phyloP scores from a whole-genome alignment of 2,329 filamentous ascomycete genomes.

The Neoascochyta sp. region DNA sequence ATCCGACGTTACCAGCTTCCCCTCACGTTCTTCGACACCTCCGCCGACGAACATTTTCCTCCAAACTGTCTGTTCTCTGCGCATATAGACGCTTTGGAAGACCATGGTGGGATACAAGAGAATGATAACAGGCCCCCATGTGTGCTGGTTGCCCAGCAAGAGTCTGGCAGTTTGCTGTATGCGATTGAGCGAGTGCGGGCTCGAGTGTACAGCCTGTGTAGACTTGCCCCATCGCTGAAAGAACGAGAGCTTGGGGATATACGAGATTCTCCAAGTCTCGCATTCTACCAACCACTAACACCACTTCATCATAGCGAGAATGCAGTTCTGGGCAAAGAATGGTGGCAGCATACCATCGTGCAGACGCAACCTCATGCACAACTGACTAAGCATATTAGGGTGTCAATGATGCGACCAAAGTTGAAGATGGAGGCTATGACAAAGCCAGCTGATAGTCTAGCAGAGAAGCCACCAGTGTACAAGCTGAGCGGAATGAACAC shows the following conservation, averaged over 20 bases:
- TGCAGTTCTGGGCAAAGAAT: slow-evolving; percentile 8
- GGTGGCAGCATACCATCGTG: slow-evolving; percentile 34
- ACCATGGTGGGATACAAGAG: slow-evolving; percentile 5
- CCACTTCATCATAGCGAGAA: slow-evolving; percentile 34
- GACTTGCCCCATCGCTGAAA: slow-evolving; percentile 64
- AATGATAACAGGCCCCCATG: slow-evolving; percentile 9
- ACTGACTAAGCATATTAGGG: slow-evolving; percentile 21
- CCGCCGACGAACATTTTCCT: slow-evolving; percentile 18
- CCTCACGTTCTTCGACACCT: slow-evolving; percentile 37
- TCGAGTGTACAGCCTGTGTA: slow-evolving; percentile 64
- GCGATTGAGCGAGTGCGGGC: slow-evolving; percentile 65
- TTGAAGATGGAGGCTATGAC: slow-evolving; percentile 1
- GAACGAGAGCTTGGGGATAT: slow-evolving; percentile 49
- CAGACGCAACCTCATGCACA: slow-evolving; percentile 12
- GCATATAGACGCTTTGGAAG: slow-evolving; percentile 32
- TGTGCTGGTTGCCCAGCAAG: slow-evolving; percentile 35
- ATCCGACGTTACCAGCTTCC: slow-evolving; percentile 37
- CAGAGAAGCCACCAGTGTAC: not conserved
- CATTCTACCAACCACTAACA: slow-evolving; percentile 57
- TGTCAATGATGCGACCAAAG: slow-evolving; percentile 29
- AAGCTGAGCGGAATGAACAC: not conserved
- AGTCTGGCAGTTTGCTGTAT: slow-evolving; percentile 68
- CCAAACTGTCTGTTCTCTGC: slow-evolving; percentile 35
- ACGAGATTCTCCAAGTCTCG: slow-evolving; percentile 19
- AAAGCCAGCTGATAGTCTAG: too few species aligned